Evolutionary conservation across 1,139 yeast genomes (phyloP), one percentile per base, ranked within the genome.

Genomic region (Magnusiomyces magnusii): DNA sequence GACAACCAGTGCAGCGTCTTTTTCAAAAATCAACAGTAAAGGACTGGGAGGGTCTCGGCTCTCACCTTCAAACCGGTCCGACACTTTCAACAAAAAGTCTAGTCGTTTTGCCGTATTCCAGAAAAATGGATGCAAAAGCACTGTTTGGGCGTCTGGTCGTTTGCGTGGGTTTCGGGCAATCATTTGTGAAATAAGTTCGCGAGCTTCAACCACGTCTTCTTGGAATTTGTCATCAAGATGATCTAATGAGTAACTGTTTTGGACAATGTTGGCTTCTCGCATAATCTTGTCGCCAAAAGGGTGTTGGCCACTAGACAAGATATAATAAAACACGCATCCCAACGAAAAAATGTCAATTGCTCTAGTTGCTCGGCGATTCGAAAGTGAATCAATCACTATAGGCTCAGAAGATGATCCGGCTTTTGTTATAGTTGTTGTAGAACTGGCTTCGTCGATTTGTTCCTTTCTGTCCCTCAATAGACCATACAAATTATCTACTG

Each of bases 321-420:
- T 87, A 69, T 91, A 95, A 70, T 81, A 92, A 69, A 89, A 95
- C 0, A 93, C 95, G 74, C 99, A 95, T 0, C 99, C 99, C 63
- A 92, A 76, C 0, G 98, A 88, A 69, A 95, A 93, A 3, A 93
- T 87, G 72, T 93, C 99, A 62, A 95, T 89, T 0, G 97, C 93
- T 64, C 93, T 82, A 0, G 98, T 93, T 54, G 93, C 78, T 58
- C 97, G 77, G 64, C 87, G 81, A 59, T 77, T 77, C 44, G 77
- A 72, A 10, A 70, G 66, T 13, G 73, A 68, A 64, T 77, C 81
- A 61, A 69, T 72, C 23, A 75, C 69, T 25, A 71, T 59, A 3
- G 74, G 71, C 47, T 73, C 76, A 1, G 66, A 64, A 7, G 66
- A 61, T 17, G 66, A 60, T 7, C 59, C 34, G 52, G 41, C 34